These are phyloP conservation scores for Emergomyces africanus DNA, from an alignment of 2,329 filamentous ascomycete species.

Conservation along the genomic window DNA sequence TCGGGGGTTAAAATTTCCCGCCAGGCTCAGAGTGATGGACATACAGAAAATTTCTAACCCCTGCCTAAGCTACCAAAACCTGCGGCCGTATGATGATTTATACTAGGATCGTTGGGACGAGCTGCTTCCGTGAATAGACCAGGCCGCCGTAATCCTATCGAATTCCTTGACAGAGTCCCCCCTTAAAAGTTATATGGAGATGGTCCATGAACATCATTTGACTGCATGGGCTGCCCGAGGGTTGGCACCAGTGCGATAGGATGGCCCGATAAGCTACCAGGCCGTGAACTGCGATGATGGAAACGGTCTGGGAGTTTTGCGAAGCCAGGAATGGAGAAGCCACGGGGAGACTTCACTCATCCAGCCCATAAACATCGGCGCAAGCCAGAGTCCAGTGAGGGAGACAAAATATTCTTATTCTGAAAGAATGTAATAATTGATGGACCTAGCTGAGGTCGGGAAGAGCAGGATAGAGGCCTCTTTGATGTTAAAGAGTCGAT, in stretches of 20 bases:
- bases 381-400: neutral
- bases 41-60: conserved; percentile 17
- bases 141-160: neutral
- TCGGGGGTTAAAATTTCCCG: conserved; percentile 14
- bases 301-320: conserved; percentile 4
- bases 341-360: neutral
- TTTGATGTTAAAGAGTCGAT: neutral
- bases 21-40: conserved; percentile 16
- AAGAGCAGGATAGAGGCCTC: neutral
- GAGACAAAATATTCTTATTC: neutral
- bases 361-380: conserved; percentile 1
- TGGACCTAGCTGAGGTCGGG: neutral
- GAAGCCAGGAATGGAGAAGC: neutral
- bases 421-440: neutral
- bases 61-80: neutral
- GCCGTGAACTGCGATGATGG: neutral
- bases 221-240: neutral
- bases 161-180: neutral
- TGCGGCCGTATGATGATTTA: conserved; percentile 13
- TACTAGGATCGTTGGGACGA: conserved; percentile 9
- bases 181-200: conserved; percentile 1
- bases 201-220: neutral
- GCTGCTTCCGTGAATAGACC: conserved; percentile 9
- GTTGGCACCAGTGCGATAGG: neutral
- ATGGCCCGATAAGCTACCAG: neutral